Conservation (phyloP, 257 asterid species). For the Ilex aquifolium region DNA sequence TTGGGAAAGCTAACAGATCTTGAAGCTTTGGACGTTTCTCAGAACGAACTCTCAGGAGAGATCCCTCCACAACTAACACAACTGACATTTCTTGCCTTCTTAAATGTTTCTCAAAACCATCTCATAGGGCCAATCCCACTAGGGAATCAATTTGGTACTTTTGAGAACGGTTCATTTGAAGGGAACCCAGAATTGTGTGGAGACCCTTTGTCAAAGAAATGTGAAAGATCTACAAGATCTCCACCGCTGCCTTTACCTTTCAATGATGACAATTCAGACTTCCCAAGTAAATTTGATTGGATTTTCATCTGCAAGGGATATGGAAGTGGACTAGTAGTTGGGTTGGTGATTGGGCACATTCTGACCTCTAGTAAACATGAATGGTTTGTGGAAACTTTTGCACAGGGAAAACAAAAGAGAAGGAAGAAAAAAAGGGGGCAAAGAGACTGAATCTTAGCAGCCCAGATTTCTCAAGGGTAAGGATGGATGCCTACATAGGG, state of each 20-base stretch:
- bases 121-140: slow-evolving; percentile 8
- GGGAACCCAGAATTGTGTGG: slow-evolving; percentile 3
- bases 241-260: background rate
- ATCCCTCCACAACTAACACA: slow-evolving; percentile 3
- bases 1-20: background rate
- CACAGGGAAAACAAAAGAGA: no score
- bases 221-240: background rate
- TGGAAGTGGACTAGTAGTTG: slow-evolving; percentile 6
- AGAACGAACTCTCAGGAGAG: background rate
- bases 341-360: background rate
- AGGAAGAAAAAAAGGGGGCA: no score
- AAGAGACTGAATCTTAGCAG: no score
- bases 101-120: slow-evolving; percentile 11
- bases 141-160: slow-evolving; percentile 9
- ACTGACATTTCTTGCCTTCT: background rate
- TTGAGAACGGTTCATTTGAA: slow-evolving; percentile 3
- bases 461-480: no score
- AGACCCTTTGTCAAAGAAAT: background rate
- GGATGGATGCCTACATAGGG: no score
- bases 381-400: background rate
- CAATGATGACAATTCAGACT: background rate
- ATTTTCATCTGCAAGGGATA: background rate
- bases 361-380: background rate
- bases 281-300: slow-evolving; percentile 3
- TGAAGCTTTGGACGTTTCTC: slow-evolving; percentile 6